Evolutionary conservation across 495 filamentous ascomycete genomes (phyloP), one percentile per base, ranked within the genome.

Genomic region (Talaromyces wortmannii): DNA sequence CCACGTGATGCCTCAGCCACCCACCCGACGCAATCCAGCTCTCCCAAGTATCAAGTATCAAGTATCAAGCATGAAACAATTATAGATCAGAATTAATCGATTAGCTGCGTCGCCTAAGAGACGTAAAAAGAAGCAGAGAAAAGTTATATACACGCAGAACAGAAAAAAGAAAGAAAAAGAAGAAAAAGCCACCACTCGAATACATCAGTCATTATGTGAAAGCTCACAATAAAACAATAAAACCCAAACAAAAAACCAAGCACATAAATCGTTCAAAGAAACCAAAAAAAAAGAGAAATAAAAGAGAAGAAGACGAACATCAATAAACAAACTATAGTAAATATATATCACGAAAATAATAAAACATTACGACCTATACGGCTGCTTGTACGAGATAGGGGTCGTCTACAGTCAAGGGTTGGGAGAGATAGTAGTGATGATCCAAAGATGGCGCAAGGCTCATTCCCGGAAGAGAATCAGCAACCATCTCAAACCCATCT

Each of bases 401-500:
- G 53, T 70, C 66, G 45, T 71, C 72, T 29, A 69, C 60, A 31
- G 61, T 60, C 31, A 70, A 45, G 23, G 63, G 59, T 50, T 71
- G 67, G 15, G 69, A 53, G 45, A 71, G 50, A 50, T 67, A 77
- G 53, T 68, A 74, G 10, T 70, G 62, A 31, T 51, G 53, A 52
- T 73, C 67, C 18, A 72, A 60, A 17, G 68, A 52, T 31, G 63
- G n/a, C 40, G 64, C 63, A 13, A 69, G 30, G 44, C 55, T 59
- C 57, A 68, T 67, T 18, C 50, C 55, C 10, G 63, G 60, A 10
- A 63, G 50, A 8, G 57, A 36, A 16, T 59, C 50, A 15, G 64
- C 36, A 45, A 64, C 68, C 6, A 63, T 31, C 50, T 69, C 65
- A 59, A 64, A 73, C 40, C 67, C 67, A 48, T 65, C 62, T 50